These are phyloP conservation scores for Prorocentrum cordatum DNA, from an alignment of 169 alveolate species.

Conservation along the genomic window DNA sequence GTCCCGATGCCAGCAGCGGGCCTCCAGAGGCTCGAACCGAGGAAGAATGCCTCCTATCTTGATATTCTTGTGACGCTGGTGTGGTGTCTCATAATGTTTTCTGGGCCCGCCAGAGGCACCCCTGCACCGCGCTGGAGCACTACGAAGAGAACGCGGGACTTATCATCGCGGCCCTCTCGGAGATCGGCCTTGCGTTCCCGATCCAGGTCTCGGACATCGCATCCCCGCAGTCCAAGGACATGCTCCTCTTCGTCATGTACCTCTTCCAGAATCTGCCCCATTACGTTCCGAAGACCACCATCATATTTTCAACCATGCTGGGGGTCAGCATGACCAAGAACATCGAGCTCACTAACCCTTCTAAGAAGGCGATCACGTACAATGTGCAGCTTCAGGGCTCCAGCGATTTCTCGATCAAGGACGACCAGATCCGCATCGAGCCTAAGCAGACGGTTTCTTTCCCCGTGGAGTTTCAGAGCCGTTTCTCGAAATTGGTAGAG, in stretches of 20 bases:
- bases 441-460: constrained; percentile 76
- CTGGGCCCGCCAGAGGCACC: too few species aligned
- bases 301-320: constrained; percentile 82
- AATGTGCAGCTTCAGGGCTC: constrained; percentile 41
- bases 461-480: constrained; percentile 80
- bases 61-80: too few species aligned
- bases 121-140: too few species aligned
- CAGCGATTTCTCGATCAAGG: constrained; percentile 39
- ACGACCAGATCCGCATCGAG: constrained; percentile 24
- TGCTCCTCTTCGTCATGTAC: constrained; percentile 78
- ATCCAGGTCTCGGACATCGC: background rate
- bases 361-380: constrained; percentile 74
- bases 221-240: constrained; percentile 71
- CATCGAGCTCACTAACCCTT: constrained; percentile 82
- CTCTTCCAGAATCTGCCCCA: constrained; percentile 84
- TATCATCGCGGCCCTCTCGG: constrained; percentile 51
- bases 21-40: too few species aligned
- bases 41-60: too few species aligned
- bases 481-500: constrained; percentile 64
- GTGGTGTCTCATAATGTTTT: too few species aligned
- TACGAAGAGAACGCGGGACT: constrained; percentile 25
- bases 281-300: constrained; percentile 83
- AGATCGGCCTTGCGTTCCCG: constrained; percentile 46
- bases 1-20: too few species aligned
- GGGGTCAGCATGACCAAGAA: constrained; percentile 79